phyloP scores from a whole-genome alignment of 768 basidiomycete genomes.

The Macrolepiota dolichaula region DNA sequence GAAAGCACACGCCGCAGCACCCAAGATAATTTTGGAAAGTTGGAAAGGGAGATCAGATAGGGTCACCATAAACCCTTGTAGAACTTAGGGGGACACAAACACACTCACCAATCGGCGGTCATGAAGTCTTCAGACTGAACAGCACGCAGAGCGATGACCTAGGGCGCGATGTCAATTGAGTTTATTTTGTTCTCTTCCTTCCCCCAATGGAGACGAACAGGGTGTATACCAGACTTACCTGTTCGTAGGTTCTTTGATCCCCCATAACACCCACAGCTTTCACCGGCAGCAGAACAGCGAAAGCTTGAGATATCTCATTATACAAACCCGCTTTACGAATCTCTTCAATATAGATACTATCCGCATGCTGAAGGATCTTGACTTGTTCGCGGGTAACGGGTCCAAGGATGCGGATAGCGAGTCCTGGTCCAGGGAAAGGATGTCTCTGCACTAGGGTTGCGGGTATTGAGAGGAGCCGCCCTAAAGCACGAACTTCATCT shows the following conservation, averaged over 20 bases:
- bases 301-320: slow-evolving; percentile 92
- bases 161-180: slow-evolving; percentile 6
- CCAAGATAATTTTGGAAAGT: slow-evolving; percentile 1
- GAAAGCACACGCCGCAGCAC: slow-evolving; percentile 15
- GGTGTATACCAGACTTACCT: slow-evolving; percentile 39
- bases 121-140: slow-evolving; percentile 99
- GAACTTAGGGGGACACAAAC: slow-evolving; percentile 1
- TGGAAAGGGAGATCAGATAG: not conserved
- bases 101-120: slow-evolving; percentile 93
- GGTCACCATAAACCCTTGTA: not conserved
- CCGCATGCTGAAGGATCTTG: slow-evolving; percentile 84
- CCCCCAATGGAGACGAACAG: not conserved
- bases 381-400: slow-evolving; percentile 95
- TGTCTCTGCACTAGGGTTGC: slow-evolving; percentile 92
- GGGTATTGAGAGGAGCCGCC: slow-evolving; percentile 88
- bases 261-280: slow-evolving; percentile 98
- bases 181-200: not conserved
- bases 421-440: slow-evolving; percentile 97
- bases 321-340: slow-evolving; percentile 92
- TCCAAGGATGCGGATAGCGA: slow-evolving; percentile 96
- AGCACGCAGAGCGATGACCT: slow-evolving; percentile 93
- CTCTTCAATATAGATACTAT: slow-evolving; percentile 96
- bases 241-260: slow-evolving; percentile 94
- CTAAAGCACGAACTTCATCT: slow-evolving; percentile 96
- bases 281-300: slow-evolving; percentile 92